A percentile compares a stretch with the other conserved stretches of the same genome.
Conservation (phyloP, 495 filamentous ascomycete species). For the Hypomontagnella monticulosa region DNA sequence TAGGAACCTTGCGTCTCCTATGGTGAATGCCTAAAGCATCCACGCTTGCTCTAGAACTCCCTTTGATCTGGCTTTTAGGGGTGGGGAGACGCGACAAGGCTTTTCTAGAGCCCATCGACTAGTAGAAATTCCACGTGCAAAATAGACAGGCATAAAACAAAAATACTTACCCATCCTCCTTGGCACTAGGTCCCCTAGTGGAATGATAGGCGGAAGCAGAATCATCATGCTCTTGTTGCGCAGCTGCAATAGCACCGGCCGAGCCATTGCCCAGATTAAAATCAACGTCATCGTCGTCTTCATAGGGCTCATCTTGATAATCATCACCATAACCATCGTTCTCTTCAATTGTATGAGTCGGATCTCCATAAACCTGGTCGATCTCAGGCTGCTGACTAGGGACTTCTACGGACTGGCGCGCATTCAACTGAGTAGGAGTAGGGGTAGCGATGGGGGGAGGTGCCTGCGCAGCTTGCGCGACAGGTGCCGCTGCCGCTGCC, state of each 20-base stretch:
- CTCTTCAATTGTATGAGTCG: slow-evolving; percentile 47
- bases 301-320: slow-evolving; percentile 63
- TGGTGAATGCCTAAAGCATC: slow-evolving; percentile 15
- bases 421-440: slow-evolving; percentile 17
- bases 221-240: slow-evolving; percentile 50
- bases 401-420: slow-evolving; percentile 24
- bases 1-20: slow-evolving; percentile 2
- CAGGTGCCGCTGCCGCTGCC: slow-evolving; percentile 47
- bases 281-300: slow-evolving; percentile 72
- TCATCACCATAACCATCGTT: slow-evolving; percentile 63
- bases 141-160: slow-evolving; percentile 42
- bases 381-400: slow-evolving; percentile 24
- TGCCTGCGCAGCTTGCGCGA: slow-evolving; percentile 43
- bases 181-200: slow-evolving; percentile 73
- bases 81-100: slow-evolving; percentile 16
- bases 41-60: slow-evolving; percentile 8
- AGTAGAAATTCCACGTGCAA: slow-evolving; percentile 15
- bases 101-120: slow-evolving; percentile 25
- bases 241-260: slow-evolving; percentile 45
- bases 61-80: slow-evolving; percentile 22
- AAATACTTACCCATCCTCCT: slow-evolving; percentile 97
- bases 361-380: slow-evolving; percentile 30
- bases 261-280: slow-evolving; percentile 62
- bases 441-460: slow-evolving; percentile 21
- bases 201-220: slow-evolving; percentile 44